Evolutionary conservation across 371 early-diverging fungal genomes (phyloP), one percentile per base, ranked within the genome.

Genomic region (Mucor mucedo): DNA sequence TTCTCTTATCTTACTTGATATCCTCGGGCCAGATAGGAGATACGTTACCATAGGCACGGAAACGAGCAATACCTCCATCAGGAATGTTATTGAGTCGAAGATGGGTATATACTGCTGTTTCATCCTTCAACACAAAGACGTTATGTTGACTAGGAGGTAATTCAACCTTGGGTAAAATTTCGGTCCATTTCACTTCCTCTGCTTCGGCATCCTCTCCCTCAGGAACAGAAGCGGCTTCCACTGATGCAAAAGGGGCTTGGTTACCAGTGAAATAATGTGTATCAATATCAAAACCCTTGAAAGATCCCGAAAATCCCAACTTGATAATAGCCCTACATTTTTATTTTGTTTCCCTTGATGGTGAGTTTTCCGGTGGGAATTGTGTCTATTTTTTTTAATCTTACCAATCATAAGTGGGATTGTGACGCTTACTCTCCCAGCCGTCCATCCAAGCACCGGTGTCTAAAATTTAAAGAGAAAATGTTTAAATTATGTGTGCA

Each of bases 371-470:
- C 21, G 21, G 21, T 21, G 21, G 21, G 21, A 1, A 21, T 21
- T 30, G 2, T 30, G 14, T 33, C 41, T n/a, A n/a, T n/a, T 35
- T 4, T 59, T 63, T 41, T 39, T 33, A 35, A 29, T 41, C 52
- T 68, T 75, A 77, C 87, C 95, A 95, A 77, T 96, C 95, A 56
- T 87, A 86, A 38, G 82, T 77, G 33, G 87, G 77, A 73, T 91
- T 86, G 70, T 96, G 95, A 62, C 97, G 89, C 68, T 92, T 89
- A 40, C 94, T 86, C 73, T 95, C 95, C 97, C 97, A 96, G 16
- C 94, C 95, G 72, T 93, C 91, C 82, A 90, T 87, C 92, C 89
- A 90, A 38, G 89, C 87, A 66, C 91, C 93, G 30, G 84, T 86
- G 27, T 85, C 84, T 74, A 61, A 1, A 42, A 38, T 53, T 6